Percentiles rank a stretch among this genome's conserved stretches.
phyloP scores from a whole-genome alignment of 208 protist genomes.

The Acanthamoeba culbertsoni region DNA sequence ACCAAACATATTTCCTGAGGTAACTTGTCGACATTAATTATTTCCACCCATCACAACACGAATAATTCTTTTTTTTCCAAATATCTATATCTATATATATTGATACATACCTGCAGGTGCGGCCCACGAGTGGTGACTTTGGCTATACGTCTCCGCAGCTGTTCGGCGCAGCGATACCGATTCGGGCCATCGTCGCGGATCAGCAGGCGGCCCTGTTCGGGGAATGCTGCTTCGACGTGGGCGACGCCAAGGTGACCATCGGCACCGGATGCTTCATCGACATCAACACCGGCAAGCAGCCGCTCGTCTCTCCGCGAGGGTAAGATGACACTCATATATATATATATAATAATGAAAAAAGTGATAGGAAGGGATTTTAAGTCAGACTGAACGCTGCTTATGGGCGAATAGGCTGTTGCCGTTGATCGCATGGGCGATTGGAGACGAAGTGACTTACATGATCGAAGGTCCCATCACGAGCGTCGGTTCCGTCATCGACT shows the following conservation, averaged over 20 bases:
- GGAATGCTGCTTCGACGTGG: slow-evolving; percentile 73
- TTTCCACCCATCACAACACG: too few relatives aligned
- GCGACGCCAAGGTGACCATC: slow-evolving; percentile 72
- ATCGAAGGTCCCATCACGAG: slow-evolving; percentile 64
- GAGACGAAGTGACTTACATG: slow-evolving; percentile 58
- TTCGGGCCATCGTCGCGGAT: slow-evolving; percentile 61
- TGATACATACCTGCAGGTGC: too few relatives aligned
- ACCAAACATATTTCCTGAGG: slow-evolving; percentile 59
- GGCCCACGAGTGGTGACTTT: slow-evolving; percentile 56
- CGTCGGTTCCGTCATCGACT: slow-evolving; percentile 50
- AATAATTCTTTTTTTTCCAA: neutral
- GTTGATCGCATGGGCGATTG: slow-evolving; percentile 71
- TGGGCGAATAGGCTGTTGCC: slow-evolving; percentile 62
- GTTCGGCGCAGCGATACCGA: slow-evolving; percentile 59
- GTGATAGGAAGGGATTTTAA: too few relatives aligned
- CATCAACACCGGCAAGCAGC: slow-evolving; percentile 67
- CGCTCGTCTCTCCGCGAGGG: slow-evolving; percentile 19
- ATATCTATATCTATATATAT: neutral
- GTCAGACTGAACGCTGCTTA: too few relatives aligned
- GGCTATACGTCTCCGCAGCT: slow-evolving; percentile 27
- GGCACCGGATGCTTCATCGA: slow-evolving; percentile 75
- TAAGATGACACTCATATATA: neutral
- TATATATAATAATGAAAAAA: neutral
- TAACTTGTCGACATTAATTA: too few relatives aligned
- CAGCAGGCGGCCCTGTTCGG: slow-evolving; percentile 72